Conservation (phyloP, 2,329 filamentous ascomycete genomes). For the Pseudonectria buxi region DNA sequence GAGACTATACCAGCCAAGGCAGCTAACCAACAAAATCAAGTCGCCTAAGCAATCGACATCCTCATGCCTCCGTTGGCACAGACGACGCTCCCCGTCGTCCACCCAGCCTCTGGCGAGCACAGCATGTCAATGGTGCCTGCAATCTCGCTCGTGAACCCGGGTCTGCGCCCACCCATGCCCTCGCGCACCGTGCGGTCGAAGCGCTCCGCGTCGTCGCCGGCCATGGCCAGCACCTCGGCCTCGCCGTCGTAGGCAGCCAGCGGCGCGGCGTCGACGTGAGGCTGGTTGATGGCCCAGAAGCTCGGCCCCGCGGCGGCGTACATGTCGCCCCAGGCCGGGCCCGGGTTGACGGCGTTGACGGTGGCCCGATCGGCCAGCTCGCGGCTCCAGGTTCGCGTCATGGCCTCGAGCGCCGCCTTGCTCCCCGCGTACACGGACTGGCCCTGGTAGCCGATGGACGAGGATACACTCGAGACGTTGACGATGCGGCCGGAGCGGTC, state of each 20-base stretch:
- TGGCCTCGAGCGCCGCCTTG: conserved; percentile 53
- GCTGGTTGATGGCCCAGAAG: conserved; percentile 33
- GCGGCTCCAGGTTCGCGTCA: conserved; percentile 53
- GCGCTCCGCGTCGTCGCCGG: conserved; percentile 24
- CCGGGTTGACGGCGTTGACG: conserved; percentile 52
- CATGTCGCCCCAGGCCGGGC: conserved; percentile 48
- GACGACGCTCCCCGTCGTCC: conserved; percentile 66
- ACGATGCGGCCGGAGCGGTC: conserved; percentile 57
- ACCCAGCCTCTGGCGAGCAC: conserved; percentile 57
- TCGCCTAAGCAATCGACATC: conserved; percentile 28
- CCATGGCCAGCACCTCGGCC: conserved; percentile 22
- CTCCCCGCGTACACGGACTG: conserved; percentile 51
- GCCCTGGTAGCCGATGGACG: conserved; percentile 46
- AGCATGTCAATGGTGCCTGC: conserved; percentile 66
- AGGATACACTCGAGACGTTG: conserved; percentile 49
- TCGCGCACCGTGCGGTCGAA: conserved; percentile 28
- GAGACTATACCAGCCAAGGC: no score
- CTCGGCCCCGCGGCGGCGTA: conserved; percentile 32
- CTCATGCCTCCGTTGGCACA: conserved; percentile 57
- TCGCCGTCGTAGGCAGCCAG: conserved; percentile 29
- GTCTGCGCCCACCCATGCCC: conserved; percentile 27
- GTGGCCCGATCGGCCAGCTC: conserved; percentile 48
- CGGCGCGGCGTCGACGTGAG: conserved; percentile 31
- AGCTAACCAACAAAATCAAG: no score
- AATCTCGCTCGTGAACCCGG: conserved; percentile 45